Evolutionary conservation across 106 monocot genomes (phyloP).

Genomic region (Amphibolis antarctica): DNA sequence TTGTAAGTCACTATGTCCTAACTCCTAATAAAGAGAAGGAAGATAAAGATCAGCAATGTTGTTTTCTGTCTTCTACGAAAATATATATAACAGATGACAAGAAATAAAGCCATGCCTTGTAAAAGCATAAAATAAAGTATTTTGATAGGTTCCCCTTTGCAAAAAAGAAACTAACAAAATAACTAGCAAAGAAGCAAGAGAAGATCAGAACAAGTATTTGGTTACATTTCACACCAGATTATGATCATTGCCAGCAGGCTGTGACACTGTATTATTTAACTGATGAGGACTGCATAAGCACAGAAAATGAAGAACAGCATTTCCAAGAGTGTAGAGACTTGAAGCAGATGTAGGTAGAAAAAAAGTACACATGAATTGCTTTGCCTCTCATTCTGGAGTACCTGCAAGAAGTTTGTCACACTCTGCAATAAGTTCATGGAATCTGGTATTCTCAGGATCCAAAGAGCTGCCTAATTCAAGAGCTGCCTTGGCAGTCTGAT

Average conservation of each 20-base stretch:
- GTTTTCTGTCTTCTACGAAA: too few species aligned
- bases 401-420: conserved; percentile 73
- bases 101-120: too few species aligned
- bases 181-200: neutral
- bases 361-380: neutral
- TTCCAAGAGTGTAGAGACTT: neutral
- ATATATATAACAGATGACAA: too few species aligned
- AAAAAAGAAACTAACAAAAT: neutral
- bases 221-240: neutral
- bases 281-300: neutral
- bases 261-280: neutral
- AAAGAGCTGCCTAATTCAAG: conserved; percentile 51
- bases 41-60: too few species aligned
- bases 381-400: neutral
- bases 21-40: too few species aligned
- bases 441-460: conserved; percentile 55
- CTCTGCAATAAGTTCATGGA: conserved; percentile 59
- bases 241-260: neutral
- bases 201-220: neutral
- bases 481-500: conserved; percentile 77
- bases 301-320: neutral
- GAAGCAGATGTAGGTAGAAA: neutral
- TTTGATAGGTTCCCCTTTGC: too few species aligned
- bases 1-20: too few species aligned
- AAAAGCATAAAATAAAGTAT: too few species aligned